phyloP scores from a whole-genome alignment of 2,329 filamentous ascomycete genomes.

The Arthrobotrys musiformis region DNA sequence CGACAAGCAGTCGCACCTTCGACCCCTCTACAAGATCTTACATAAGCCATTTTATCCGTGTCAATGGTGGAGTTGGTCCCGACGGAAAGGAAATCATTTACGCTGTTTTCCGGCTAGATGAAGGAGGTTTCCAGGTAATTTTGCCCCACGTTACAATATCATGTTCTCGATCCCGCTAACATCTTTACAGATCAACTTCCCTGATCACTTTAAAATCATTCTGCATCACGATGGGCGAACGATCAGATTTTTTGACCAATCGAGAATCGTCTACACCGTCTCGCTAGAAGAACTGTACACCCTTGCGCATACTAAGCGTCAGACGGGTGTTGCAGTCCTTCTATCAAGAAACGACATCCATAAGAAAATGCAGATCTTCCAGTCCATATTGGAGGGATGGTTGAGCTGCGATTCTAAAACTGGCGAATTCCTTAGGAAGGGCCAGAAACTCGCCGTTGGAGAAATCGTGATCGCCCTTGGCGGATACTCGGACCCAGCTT shows the following conservation, averaged over 20 bases:
- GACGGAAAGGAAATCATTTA: conserved; percentile 57
- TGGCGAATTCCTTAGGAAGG: conserved; percentile 56
- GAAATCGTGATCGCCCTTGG: conserved; percentile 52
- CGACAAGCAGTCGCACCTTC: conserved; percentile 31
- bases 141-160: conserved; percentile 8
- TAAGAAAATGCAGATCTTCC: conserved; percentile 58
- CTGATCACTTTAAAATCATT: conserved; percentile 86
- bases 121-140: conserved; percentile 79
- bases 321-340: conserved; percentile 65
- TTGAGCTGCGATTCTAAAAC: conserved; percentile 58
- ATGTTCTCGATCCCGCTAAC: conserved; percentile 5
- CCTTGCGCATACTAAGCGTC: conserved; percentile 72
- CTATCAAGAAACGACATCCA: conserved; percentile 58
- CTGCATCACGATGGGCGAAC: conserved; percentile 79
- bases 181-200: conserved; percentile 77
- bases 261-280: conserved; percentile 75
- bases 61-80: conserved; percentile 29
- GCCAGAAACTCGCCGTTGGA: conserved; percentile 48
- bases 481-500: conserved; percentile 40
- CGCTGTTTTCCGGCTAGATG: conserved; percentile 69
- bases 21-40: conserved; percentile 45
- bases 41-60: conserved; percentile 58
- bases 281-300: conserved; percentile 77
- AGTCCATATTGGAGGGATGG: conserved; percentile 57
- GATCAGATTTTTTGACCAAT: conserved; percentile 72